Conservation (phyloP, 2,329 filamentous ascomycete species). For the Colletotrichum sp. region DNA sequence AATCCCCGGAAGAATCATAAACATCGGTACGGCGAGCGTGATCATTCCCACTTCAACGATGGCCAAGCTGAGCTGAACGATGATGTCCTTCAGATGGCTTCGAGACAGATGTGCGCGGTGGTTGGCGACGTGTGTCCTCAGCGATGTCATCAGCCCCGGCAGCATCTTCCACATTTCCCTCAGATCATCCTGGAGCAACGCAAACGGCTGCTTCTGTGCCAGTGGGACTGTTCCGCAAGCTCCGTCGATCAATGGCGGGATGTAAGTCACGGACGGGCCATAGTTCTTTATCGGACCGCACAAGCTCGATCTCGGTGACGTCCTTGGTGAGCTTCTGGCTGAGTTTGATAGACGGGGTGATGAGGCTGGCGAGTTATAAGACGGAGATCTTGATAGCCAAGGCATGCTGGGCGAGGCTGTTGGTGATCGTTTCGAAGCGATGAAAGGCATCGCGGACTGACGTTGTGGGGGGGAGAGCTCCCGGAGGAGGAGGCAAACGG, state of each 20-base stretch:
- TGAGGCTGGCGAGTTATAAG: slow-evolving; percentile 14
- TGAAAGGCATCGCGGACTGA: slow-evolving; percentile 11
- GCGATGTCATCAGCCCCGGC: slow-evolving; percentile 23
- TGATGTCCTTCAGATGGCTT: slow-evolving; percentile 25
- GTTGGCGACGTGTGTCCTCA: slow-evolving; percentile 21
- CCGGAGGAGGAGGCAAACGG: not conserved
- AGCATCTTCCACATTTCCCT: slow-evolving; percentile 23
- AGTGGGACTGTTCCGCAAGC: slow-evolving; percentile 36
- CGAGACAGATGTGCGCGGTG: slow-evolving; percentile 22
- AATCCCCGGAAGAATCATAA: slow-evolving; percentile 32
- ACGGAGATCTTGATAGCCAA: slow-evolving; percentile 20
- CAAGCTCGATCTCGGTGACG: slow-evolving; percentile 9
- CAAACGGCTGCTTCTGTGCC: slow-evolving; percentile 24
- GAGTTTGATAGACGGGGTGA: slow-evolving; percentile 3
- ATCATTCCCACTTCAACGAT: slow-evolving; percentile 30
- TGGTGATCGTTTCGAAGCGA: slow-evolving; percentile 17
- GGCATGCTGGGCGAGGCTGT: slow-evolving; percentile 8
- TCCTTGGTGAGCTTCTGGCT: not conserved
- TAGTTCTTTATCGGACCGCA: slow-evolving; percentile 15
- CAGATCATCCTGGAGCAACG: slow-evolving; percentile 28
- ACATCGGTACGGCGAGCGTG: slow-evolving; percentile 27
- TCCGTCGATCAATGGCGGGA: slow-evolving; percentile 39
- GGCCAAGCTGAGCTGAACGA: slow-evolving; percentile 27
- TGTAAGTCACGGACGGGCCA: slow-evolving; percentile 31
- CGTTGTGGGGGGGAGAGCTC: not conserved